Conservation (phyloP, 495 filamentous ascomycete species). For the Annulohypoxylon stygium region DNA sequence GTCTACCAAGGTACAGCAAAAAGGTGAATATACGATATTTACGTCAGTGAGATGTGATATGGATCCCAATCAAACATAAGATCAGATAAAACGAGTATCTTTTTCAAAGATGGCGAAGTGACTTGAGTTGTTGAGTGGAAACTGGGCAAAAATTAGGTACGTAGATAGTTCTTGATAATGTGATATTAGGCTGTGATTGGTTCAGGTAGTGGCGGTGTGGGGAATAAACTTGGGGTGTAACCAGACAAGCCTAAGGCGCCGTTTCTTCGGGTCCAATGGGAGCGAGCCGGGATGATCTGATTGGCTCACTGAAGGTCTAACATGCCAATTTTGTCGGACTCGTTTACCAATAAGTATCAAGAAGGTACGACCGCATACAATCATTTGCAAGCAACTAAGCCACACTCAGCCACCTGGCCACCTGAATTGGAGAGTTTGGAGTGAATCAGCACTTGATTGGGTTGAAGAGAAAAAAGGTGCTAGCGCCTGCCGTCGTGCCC, state of each 20-base stretch:
- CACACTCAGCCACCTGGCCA: constrained; percentile 44
- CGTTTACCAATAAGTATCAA: constrained; percentile 3
- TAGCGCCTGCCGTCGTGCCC: constrained; percentile 28
- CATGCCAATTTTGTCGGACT: constrained; percentile 23
- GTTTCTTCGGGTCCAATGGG: constrained; percentile 38
- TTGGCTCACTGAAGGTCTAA: constrained; percentile 10
- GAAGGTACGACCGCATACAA: constrained; percentile 6
- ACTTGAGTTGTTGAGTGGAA: not conserved
- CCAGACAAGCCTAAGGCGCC: constrained; percentile 35
- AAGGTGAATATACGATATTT: not conserved
- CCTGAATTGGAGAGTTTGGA: constrained; percentile 15
- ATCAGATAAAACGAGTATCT: not conserved
- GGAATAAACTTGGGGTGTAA: constrained; percentile 25
- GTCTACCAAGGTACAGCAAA: constrained; percentile 17
- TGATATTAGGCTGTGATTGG: constrained; percentile 11
- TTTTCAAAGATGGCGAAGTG: constrained; percentile 5
- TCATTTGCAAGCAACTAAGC: constrained; percentile 24
- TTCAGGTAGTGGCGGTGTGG: constrained; percentile 33
- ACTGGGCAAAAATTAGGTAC: not conserved
- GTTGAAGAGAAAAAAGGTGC: constrained; percentile 24
- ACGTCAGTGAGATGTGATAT: not conserved
- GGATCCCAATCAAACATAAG: constrained; percentile 3
- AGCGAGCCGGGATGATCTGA: constrained; percentile 5
- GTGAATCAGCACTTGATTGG: constrained; percentile 29
- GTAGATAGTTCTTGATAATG: not conserved